Conservation (phyloP, 805 yeast genomes). For the Candida schatavii region DNA sequence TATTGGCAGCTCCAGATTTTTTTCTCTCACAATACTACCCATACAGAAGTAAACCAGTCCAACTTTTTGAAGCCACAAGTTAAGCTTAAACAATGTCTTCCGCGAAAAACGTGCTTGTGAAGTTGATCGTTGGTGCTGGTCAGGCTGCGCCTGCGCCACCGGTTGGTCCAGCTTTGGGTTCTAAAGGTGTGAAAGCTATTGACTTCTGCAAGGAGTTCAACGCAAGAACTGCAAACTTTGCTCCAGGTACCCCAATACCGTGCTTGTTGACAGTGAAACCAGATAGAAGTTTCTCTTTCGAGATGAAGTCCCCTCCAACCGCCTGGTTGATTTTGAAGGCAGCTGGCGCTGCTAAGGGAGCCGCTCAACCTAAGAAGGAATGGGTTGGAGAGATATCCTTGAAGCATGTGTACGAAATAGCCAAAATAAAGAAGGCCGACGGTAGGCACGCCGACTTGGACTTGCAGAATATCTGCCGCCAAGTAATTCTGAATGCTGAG, state of each 20-base stretch:
- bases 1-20: not conserved
- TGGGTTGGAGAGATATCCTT: slow-evolving; percentile 65
- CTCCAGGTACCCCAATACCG: slow-evolving; percentile 89
- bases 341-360: slow-evolving; percentile 77
- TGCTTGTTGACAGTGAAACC: slow-evolving; percentile 81
- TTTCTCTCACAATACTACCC: not conserved
- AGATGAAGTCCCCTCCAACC: slow-evolving; percentile 87
- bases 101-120: slow-evolving; percentile 68
- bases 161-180: slow-evolving; percentile 97
- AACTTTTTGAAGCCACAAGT: not conserved
- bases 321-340: slow-evolving; percentile 82
- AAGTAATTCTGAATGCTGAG: slow-evolving; percentile 84
- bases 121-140: slow-evolving; percentile 93
- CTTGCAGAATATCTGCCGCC: slow-evolving; percentile 73
- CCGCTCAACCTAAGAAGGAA: slow-evolving; percentile 61
- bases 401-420: slow-evolving; percentile 92
- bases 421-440: slow-evolving; percentile 88
- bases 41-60: not conserved
- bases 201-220: slow-evolving; percentile 98
- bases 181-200: slow-evolving; percentile 97
- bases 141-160: slow-evolving; percentile 99
- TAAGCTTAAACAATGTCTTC: slow-evolving; percentile 4
- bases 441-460: slow-evolving; percentile 69
- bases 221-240: slow-evolving; percentile 87
- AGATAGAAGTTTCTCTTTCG: slow-evolving; percentile 87